Evolutionary conservation across 1,139 yeast species (phyloP).

Genomic region (Zhuliangozyma parablackwelliae): DNA sequence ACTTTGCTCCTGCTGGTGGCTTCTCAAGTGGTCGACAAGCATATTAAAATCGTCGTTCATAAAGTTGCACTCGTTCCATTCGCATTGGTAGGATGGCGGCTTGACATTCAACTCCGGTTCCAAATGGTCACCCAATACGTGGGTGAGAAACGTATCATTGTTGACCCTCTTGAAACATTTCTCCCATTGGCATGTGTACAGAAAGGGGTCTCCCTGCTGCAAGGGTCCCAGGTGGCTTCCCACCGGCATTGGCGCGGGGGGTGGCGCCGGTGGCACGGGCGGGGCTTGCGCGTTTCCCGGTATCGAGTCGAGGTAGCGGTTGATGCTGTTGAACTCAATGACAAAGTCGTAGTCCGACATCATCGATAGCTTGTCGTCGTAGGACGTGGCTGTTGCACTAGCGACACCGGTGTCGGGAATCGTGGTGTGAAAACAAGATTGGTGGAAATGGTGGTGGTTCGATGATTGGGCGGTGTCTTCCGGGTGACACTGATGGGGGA

Average conservation of each 20-base stretch:
- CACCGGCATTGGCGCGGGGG: background rate
- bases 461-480: slow-evolving; percentile 8
- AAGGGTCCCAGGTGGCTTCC: background rate
- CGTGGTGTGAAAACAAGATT: slow-evolving; percentile 44
- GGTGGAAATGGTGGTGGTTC: slow-evolving; percentile 29
- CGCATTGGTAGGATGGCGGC: slow-evolving; percentile 41
- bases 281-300: background rate
- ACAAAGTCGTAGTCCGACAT: slow-evolving; percentile 41
- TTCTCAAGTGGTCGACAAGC: slow-evolving; percentile 57
- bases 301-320: slow-evolving; percentile 13
- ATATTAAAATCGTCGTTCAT: slow-evolving; percentile 47
- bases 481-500: slow-evolving; percentile 39
- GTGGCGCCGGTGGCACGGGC: background rate
- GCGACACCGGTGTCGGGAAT: slow-evolving; percentile 19
- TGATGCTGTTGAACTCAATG: slow-evolving; percentile 38
- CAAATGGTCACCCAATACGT: slow-evolving; percentile 55
- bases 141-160: slow-evolving; percentile 48
- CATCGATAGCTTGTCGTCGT: slow-evolving; percentile 10
- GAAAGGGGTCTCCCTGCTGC: background rate
- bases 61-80: slow-evolving; percentile 69
- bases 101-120: slow-evolving; percentile 17
- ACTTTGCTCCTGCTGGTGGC: slow-evolving; percentile 34
- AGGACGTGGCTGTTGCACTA: slow-evolving; percentile 1
- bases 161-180: slow-evolving; percentile 42
- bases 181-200: slow-evolving; percentile 52